These are phyloP conservation scores for Microbotryomycetes sp. DNA, from an alignment of 1,284 basidiomycete species.

Conservation along the genomic window DNA sequence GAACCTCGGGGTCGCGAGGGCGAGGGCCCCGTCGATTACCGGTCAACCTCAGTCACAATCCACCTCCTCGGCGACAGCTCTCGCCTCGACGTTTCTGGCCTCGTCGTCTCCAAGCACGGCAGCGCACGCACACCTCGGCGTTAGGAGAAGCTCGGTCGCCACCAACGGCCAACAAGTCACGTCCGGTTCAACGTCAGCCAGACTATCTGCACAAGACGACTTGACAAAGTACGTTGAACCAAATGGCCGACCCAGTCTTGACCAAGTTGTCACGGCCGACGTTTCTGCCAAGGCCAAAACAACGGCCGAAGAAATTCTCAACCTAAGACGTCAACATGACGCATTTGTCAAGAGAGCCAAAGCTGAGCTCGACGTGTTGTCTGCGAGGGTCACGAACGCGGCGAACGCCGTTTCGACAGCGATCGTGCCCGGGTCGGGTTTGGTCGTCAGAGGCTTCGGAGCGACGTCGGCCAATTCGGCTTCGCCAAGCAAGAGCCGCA, in stretches of 20 bases:
- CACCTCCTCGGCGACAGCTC: neutral
- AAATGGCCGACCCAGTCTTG: neutral
- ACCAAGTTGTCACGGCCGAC: neutral
- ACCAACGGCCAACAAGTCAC: neutral
- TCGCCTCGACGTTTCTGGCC: too few species aligned
- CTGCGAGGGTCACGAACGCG: conserved; percentile 1
- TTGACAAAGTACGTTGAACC: neutral
- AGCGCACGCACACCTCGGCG: too few species aligned
- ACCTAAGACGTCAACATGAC: conserved; percentile 15
- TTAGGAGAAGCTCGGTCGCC: too few species aligned
- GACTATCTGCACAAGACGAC: neutral
- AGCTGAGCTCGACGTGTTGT: conserved; percentile 17
- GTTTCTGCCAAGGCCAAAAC: conserved; percentile 9
- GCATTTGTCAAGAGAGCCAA: conserved; percentile 9
- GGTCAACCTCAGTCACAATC: neutral
- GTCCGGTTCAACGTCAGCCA: neutral
- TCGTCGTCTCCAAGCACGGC: too few species aligned
- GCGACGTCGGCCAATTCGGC: neutral
- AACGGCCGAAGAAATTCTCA: conserved; percentile 24
- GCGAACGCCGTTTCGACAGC: neutral
- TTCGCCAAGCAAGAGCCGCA: neutral
- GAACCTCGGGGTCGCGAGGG: conserved; percentile 10
- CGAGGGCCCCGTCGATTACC: conserved; percentile 8
- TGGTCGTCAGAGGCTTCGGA: conserved; percentile 21
- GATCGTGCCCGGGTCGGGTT: neutral